phyloP scores from a whole-genome alignment of 2,329 filamentous ascomycete species.

The Aspergillus hortae region DNA sequence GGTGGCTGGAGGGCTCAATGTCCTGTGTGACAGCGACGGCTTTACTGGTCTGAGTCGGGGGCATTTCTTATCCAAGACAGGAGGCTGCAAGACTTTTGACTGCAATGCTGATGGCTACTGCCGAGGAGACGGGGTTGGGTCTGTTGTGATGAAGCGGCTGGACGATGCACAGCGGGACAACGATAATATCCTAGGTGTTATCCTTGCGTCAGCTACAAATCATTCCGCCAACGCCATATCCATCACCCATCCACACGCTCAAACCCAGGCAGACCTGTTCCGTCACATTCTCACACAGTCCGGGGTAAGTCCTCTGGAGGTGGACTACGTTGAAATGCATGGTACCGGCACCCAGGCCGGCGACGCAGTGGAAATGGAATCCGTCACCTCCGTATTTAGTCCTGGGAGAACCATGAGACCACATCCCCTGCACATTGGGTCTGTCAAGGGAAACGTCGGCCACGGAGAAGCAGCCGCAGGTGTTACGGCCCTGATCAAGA shows the following conservation, averaged over 20 bases:
- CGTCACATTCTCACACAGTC: conserved; percentile 67
- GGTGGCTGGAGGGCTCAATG: conserved; percentile 70
- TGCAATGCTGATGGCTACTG: conserved; percentile 79
- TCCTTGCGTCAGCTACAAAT: conserved; percentile 72
- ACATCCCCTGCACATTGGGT: conserved; percentile 25
- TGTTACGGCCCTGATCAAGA: conserved; percentile 52
- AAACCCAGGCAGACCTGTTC: conserved; percentile 69
- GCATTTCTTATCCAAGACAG: conserved; percentile 59
- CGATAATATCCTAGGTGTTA: conserved; percentile 66
- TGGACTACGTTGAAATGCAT: conserved; percentile 86
- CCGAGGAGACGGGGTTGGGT: conserved; percentile 71
- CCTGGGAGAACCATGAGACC: conserved; percentile 57
- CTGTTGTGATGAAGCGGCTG: conserved; percentile 72
- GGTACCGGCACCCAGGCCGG: conserved; percentile 84
- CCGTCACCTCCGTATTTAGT: conserved; percentile 53
- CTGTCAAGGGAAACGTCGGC: conserved; percentile 38
- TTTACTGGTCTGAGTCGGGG: conserved; percentile 72
- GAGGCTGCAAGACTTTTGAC: conserved; percentile 76
- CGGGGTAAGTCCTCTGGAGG: conserved; percentile 69
- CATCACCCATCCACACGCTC: conserved; percentile 78
- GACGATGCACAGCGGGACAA: conserved; percentile 73
- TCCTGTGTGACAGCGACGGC: conserved; percentile 77
- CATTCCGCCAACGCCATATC: conserved; percentile 78
- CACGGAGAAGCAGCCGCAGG: conserved; percentile 43
- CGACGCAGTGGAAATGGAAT: conserved; percentile 76